Evolutionary conservation across 495 filamentous ascomycete species (phyloP).

Genomic region (Tuber borchii): DNA sequence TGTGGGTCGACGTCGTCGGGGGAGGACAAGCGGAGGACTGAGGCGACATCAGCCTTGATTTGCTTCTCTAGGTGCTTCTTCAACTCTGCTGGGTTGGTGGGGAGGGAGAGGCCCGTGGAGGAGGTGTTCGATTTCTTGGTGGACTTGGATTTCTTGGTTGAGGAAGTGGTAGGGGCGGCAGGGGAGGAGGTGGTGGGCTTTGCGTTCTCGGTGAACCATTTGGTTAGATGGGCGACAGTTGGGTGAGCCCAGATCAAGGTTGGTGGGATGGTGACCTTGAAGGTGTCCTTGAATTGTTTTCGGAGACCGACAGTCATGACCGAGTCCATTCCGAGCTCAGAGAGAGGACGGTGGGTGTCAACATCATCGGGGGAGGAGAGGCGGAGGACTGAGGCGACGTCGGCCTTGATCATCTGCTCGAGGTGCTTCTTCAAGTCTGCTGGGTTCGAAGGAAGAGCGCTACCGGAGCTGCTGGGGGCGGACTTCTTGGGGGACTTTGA

Average conservation of each 20-base stretch:
- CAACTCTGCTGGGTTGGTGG: not conserved
- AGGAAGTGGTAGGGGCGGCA: not conserved
- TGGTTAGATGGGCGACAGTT: conserved; percentile 43
- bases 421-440: not conserved
- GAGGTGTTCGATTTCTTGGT: not conserved
- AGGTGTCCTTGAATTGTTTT: conserved; percentile 43
- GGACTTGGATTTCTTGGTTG: conserved; percentile 3
- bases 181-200: not conserved
- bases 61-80: conserved; percentile 3
- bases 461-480: not conserved
- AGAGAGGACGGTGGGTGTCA: conserved; percentile 41
- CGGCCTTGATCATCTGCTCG: not conserved
- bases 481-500: not conserved
- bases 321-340: conserved; percentile 46
- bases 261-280: conserved; percentile 46
- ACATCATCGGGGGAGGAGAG: conserved; percentile 38
- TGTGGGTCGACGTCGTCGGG: conserved; percentile 44
- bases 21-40: not conserved
- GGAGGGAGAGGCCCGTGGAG: not conserved
- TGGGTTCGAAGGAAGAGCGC: not conserved
- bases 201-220: conserved; percentile 40
- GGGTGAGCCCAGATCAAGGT: conserved; percentile 47
- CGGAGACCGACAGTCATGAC: conserved; percentile 48
- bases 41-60: not conserved
- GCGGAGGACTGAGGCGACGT: not conserved